A percentile compares a stretch with the other conserved stretches of the same genome.
phyloP scores from a whole-genome alignment of 108 stramenopile genomes.

The Discostella pseudostelligera region DNA sequence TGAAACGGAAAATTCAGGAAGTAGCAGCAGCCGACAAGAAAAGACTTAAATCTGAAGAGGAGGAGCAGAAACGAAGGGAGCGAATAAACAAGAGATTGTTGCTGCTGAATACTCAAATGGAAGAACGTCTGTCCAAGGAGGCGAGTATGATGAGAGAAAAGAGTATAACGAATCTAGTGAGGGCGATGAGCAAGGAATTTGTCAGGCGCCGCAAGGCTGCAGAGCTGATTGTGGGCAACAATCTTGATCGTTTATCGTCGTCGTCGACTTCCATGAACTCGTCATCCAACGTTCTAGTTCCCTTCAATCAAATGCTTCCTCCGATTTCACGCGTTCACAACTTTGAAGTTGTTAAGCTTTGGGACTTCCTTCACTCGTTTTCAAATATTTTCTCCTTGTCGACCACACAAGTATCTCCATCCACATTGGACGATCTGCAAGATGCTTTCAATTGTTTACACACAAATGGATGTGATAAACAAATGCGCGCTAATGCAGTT shows the following conservation, averaged over 20 bases:
- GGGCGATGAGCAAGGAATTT: conserved; percentile 68
- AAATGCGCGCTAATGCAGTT: conserved; percentile 48
- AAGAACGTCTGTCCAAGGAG: conserved; percentile 79
- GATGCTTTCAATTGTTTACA: conserved; percentile 56
- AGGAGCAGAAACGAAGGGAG: conserved; percentile 70
- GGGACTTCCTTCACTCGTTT: conserved; percentile 81
- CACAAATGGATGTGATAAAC: background rate
- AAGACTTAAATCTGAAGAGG: conserved; percentile 67
- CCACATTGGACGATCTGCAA: conserved; percentile 68
- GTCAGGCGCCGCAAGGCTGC: conserved; percentile 65
- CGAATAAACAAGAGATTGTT: conserved; percentile 72
- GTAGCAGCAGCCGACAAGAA: conserved; percentile 65
- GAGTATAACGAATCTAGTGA: conserved; percentile 59
- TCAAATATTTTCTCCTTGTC: conserved; percentile 54
- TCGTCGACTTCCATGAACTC: conserved; percentile 5
- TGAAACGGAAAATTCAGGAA: conserved; percentile 60
- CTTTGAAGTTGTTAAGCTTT: conserved; percentile 71
- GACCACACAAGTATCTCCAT: conserved; percentile 24
- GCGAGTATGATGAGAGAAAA: conserved; percentile 70
- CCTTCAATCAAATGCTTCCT: conserved; percentile 44
- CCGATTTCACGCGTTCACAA: conserved; percentile 63
- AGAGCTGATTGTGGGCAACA: conserved; percentile 59
- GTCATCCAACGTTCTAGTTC: conserved; percentile 19
- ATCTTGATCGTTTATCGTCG: conserved; percentile 25
- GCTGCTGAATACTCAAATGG: conserved; percentile 66